These are phyloP conservation scores for Santalum album DNA, from an alignment of 164 flowering plant genomes.

Conservation along the genomic window DNA sequence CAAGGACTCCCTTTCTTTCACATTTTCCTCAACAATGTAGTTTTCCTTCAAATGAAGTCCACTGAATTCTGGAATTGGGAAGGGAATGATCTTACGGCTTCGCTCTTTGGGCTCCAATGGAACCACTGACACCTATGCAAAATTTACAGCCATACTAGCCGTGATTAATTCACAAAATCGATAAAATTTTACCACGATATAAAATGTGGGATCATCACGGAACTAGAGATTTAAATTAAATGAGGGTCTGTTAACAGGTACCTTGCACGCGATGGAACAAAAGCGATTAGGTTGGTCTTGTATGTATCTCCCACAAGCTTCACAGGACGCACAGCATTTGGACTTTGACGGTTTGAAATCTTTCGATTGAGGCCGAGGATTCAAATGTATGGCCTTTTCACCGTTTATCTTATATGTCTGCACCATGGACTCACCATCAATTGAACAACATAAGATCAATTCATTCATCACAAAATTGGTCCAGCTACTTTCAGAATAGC, in stretches of 20 bases:
- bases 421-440: neutral
- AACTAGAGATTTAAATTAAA: no score
- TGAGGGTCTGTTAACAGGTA: slow-evolving; percentile 8
- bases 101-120: slow-evolving; percentile 10
- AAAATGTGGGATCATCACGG: no score
- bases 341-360: slow-evolving; percentile 29
- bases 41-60: slow-evolving; percentile 12
- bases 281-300: slow-evolving; percentile 49
- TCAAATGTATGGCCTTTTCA: slow-evolving; percentile 59
- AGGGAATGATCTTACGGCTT: neutral
- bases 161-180: no score
- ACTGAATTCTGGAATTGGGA: slow-evolving; percentile 1
- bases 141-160: neutral
- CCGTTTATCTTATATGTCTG: slow-evolving; percentile 66
- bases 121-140: slow-evolving; percentile 15
- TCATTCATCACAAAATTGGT: neutral
- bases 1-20: slow-evolving; percentile 16
- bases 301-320: slow-evolving; percentile 49
- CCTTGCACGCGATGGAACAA: slow-evolving; percentile 78
- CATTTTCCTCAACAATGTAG: neutral
- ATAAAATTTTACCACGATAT: no score
- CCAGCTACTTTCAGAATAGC: no score
- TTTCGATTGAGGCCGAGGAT: slow-evolving; percentile 50
- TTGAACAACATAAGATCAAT: neutral
- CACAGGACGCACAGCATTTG: slow-evolving; percentile 39